Conservation (phyloP, 176 grass and related monocot species). For the Avena eriantha region DNA sequence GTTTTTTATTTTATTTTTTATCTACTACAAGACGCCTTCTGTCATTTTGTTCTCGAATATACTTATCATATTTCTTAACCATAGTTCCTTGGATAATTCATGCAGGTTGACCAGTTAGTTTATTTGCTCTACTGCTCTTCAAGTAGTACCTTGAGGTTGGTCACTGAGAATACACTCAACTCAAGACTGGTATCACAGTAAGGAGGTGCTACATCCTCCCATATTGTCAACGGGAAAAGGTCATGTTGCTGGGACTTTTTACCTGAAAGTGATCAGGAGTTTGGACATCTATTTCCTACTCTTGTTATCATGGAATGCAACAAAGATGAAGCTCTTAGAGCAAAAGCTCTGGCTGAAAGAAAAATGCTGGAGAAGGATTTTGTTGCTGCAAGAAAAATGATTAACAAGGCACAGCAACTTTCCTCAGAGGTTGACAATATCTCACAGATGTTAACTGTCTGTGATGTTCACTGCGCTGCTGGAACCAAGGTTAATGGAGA, state of each 20-base stretch:
- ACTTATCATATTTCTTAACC: slow-evolving; percentile 7
- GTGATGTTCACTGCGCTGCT: slow-evolving; percentile 82
- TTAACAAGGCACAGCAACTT: slow-evolving; percentile 75
- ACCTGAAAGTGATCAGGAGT: slow-evolving; percentile 14
- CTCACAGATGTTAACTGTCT: slow-evolving; percentile 81
- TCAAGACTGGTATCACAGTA: background rate
- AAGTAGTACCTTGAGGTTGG: slow-evolving; percentile 18
- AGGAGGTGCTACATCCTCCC: slow-evolving; percentile 22
- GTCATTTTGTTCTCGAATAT: background rate
- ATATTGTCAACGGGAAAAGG: slow-evolving; percentile 2
- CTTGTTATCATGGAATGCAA: slow-evolving; percentile 81
- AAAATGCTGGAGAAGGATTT: slow-evolving; percentile 83
- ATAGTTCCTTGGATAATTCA: slow-evolving; percentile 18
- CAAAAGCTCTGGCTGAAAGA: slow-evolving; percentile 67
- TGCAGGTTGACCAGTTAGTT: slow-evolving; percentile 35
- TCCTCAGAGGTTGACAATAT: slow-evolving; percentile 66
- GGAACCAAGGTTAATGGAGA: slow-evolving; percentile 66
- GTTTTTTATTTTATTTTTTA: slow-evolving; percentile 3
- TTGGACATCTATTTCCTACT: slow-evolving; percentile 20
- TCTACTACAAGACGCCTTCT: background rate
- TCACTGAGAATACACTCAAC: background rate
- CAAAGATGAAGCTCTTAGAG: slow-evolving; percentile 84
- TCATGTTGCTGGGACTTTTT: slow-evolving; percentile 2
- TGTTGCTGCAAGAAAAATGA: slow-evolving; percentile 64
- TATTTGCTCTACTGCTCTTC: background rate